Conservation (phyloP, 345 rosid species). For the Syzygium aromaticum region DNA sequence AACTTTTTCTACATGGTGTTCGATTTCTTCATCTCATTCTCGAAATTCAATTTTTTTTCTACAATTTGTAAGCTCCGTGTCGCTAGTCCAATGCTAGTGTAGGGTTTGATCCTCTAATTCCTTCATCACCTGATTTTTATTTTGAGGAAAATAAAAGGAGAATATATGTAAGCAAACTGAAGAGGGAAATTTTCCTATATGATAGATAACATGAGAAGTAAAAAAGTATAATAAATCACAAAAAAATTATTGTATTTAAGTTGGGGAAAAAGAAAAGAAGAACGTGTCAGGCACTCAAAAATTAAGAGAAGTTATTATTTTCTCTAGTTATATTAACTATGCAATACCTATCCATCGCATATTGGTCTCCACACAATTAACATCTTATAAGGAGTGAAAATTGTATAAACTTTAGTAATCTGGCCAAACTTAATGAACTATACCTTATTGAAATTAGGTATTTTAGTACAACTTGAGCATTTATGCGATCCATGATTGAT, state of each 20-base stretch:
- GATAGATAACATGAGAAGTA: background rate
- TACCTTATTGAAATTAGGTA: background rate
- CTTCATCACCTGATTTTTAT: background rate
- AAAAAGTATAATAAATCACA: background rate
- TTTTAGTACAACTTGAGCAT: background rate
- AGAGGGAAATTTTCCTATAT: background rate
- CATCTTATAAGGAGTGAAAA: background rate
- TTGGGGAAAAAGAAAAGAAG: background rate
- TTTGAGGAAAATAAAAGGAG: background rate
- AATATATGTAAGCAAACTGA: background rate
- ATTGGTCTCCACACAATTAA: background rate
- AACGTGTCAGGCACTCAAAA: background rate
- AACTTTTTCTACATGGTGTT: background rate
- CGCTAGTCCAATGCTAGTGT: background rate
- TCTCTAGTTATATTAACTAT: background rate
- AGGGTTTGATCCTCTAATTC: background rate
- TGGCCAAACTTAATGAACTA: background rate
- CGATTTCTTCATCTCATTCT: background rate
- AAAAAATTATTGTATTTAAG: background rate
- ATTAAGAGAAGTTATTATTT: background rate
- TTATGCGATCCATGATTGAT: background rate
- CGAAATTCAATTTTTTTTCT: background rate
- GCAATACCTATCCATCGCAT: background rate
- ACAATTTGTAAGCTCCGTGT: background rate
- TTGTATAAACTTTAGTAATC: background rate